phyloP scores from a whole-genome alignment of 2,329 filamentous ascomycete species.

The Apiospora pterosperma region DNA sequence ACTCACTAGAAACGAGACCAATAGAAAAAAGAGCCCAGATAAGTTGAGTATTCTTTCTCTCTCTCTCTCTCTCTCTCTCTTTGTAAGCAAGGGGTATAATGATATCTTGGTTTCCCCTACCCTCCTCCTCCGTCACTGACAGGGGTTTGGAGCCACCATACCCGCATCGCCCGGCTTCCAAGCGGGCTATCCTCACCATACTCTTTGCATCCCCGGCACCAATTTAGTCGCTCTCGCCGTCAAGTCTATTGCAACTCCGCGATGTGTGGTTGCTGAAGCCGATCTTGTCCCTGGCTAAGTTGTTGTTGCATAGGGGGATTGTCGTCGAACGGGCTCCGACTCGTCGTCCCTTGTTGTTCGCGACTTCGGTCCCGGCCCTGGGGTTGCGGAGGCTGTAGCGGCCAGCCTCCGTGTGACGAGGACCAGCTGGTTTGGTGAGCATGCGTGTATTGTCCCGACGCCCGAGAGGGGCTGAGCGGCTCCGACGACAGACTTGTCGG shows the following conservation, averaged over 20 bases:
- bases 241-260: background rate
- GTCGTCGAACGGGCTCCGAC: background rate
- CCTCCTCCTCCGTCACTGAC: too few relatives aligned
- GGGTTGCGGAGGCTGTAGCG: background rate
- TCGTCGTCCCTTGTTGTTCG: background rate
- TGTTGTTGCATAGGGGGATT: background rate
- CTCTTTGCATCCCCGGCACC: background rate
- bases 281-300: background rate
- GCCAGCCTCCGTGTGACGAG: background rate
- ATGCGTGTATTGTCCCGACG: slow-evolving; percentile 1
- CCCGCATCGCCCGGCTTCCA: background rate
- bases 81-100: background rate
- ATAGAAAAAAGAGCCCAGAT: background rate
- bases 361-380: background rate
- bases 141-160: too few relatives aligned
- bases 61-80: background rate
- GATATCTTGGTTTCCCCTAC: background rate
- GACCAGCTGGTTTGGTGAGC: slow-evolving; percentile 1
- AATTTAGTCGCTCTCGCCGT: background rate
- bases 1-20: background rate
- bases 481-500: background rate
- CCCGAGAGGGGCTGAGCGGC: background rate
- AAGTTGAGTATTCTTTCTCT: background rate
- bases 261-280: background rate
- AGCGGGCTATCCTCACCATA: background rate